A percentile compares a stretch with the other conserved stretches of the same genome.
phyloP scores from a whole-genome alignment of 202 grass and related monocot genomes.

The Elaeis oleifera region DNA sequence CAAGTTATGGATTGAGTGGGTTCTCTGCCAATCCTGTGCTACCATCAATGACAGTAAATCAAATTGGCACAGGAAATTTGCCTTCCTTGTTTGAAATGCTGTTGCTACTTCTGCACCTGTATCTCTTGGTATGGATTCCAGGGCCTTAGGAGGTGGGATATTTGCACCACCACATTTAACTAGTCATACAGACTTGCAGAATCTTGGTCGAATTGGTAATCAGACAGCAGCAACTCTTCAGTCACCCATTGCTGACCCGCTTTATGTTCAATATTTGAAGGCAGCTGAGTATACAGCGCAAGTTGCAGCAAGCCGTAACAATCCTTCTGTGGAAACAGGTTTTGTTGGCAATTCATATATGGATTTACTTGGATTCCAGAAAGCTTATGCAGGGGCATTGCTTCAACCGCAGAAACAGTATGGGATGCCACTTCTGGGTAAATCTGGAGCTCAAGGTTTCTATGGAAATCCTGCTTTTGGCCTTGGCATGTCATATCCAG shows the following conservation, averaged over 20 bases:
- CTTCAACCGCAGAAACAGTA: constrained; percentile 82
- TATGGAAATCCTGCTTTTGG: constrained; percentile 46
- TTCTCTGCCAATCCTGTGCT: constrained; percentile 45
- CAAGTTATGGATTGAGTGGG: constrained; percentile 47
- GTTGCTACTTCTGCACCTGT: constrained; percentile 36
- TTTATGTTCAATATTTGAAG: constrained; percentile 71
- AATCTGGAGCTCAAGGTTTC: constrained; percentile 44
- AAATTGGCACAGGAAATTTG: constrained; percentile 37
- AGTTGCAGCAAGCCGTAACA: constrained; percentile 31
- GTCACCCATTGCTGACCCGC: constrained; percentile 51
- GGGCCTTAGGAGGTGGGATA: constrained; percentile 42
- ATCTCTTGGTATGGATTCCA: constrained; percentile 38
- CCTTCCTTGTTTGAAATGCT: constrained; percentile 45
- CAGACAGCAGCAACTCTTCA: constrained; percentile 38
- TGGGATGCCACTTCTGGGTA: constrained; percentile 52
- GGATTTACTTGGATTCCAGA: constrained; percentile 62
- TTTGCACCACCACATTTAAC: constrained; percentile 49
- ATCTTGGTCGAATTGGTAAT: constrained; percentile 41
- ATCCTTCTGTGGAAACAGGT: constrained; percentile 50
- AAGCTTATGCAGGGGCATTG: constrained; percentile 66
- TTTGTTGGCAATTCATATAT: constrained; percentile 41
- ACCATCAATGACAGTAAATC: constrained; percentile 50
- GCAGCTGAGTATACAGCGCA: constrained; percentile 48
- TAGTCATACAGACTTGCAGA: constrained; percentile 46
- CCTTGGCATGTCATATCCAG: constrained; percentile 11